Evolutionary conservation across 495 filamentous ascomycete genomes (phyloP).

Genomic region (Penicillium taxi): DNA sequence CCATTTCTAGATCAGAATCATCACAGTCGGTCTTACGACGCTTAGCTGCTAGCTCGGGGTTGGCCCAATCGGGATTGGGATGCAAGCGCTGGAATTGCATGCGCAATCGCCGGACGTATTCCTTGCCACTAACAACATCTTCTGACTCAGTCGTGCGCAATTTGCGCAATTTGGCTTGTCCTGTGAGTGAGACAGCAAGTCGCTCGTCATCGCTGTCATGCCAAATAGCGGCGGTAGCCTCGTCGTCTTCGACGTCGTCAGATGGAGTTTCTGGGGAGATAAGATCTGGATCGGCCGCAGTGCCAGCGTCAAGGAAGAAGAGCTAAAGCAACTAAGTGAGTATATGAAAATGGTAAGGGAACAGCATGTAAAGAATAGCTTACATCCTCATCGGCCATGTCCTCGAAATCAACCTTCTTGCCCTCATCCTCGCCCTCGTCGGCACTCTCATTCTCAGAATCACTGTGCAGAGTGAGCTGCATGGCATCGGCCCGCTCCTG

Average conservation of each 20-base stretch:
- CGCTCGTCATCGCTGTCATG: slow-evolving; percentile 94
- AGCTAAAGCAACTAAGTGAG: slow-evolving; percentile 40
- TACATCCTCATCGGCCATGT: slow-evolving; percentile 44
- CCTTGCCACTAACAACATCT: slow-evolving; percentile 75
- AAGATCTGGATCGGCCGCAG: slow-evolving; percentile 38
- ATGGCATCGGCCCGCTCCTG: slow-evolving; percentile 25
- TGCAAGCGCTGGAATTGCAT: slow-evolving; percentile 75
- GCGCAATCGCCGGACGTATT: slow-evolving; percentile 73
- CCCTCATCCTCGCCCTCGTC: slow-evolving; percentile 20
- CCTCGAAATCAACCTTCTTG: slow-evolving; percentile 40
- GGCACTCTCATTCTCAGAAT: slow-evolving; percentile 27
- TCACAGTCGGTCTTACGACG: slow-evolving; percentile 45
- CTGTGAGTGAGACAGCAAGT: slow-evolving; percentile 70
- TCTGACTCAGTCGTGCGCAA: slow-evolving; percentile 70
- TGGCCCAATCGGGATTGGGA: slow-evolving; percentile 73
- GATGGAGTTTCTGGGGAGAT: slow-evolving; percentile 24
- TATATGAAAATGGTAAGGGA: neutral
- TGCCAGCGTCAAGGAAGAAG: slow-evolving; percentile 63
- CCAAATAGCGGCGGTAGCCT: slow-evolving; percentile 57
- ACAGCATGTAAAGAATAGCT: slow-evolving; percentile 4
- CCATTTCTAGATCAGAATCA: slow-evolving; percentile 42
- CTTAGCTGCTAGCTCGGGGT: slow-evolving; percentile 36
- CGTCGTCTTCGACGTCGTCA: slow-evolving; percentile 29
- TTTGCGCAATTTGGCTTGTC: slow-evolving; percentile 66
- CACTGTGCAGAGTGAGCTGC: slow-evolving; percentile 26